phyloP scores from a whole-genome alignment of 2,329 filamentous ascomycete genomes.

The Dothideomycetidae sp. region DNA sequence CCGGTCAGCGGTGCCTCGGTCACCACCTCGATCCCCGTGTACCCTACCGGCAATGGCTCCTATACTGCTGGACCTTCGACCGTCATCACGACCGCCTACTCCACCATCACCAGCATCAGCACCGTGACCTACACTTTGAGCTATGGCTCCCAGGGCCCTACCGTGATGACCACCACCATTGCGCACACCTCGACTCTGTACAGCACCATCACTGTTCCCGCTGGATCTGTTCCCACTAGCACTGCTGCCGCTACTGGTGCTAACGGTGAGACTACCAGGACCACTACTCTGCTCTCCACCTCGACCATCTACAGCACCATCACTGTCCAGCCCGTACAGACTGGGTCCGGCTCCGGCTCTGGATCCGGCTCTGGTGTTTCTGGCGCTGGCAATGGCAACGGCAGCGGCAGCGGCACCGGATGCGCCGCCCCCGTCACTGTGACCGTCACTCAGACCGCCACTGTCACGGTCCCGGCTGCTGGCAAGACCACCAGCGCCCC shows the following conservation, averaged over 20 bases:
- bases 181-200: conserved; percentile 22
- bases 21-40: conserved; percentile 12
- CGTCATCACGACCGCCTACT: conserved; percentile 8
- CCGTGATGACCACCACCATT: conserved; percentile 21
- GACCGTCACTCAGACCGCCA: conserved; percentile 23
- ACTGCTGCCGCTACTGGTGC: conserved; percentile 7
- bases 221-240: conserved; percentile 5
- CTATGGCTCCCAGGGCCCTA: conserved; percentile 7
- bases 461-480: conserved; percentile 4
- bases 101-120: conserved; percentile 10
- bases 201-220: conserved; percentile 11
- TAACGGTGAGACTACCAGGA: conserved; percentile 12
- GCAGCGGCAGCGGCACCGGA: conserved; percentile 15
- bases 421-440: conserved; percentile 19
- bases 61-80: conserved; percentile 10
- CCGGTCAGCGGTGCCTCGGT: conserved; percentile 2
- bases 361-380: conserved; percentile 11
- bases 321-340: conserved; percentile 20
- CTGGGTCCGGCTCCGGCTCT: conserved; percentile 9
- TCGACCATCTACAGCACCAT: conserved; percentile 22
- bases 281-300: conserved; percentile 18
- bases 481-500: conserved; percentile 3
- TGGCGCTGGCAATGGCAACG: conserved; percentile 12
- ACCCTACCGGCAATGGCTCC: conserved; percentile 12
- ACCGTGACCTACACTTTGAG: conserved; percentile 10